A percentile compares a stretch with the other conserved stretches of the same genome.
Evolutionary conservation across 129 eudicot genomes (phyloP).

Genomic region (Flaveria bidentis): DNA sequence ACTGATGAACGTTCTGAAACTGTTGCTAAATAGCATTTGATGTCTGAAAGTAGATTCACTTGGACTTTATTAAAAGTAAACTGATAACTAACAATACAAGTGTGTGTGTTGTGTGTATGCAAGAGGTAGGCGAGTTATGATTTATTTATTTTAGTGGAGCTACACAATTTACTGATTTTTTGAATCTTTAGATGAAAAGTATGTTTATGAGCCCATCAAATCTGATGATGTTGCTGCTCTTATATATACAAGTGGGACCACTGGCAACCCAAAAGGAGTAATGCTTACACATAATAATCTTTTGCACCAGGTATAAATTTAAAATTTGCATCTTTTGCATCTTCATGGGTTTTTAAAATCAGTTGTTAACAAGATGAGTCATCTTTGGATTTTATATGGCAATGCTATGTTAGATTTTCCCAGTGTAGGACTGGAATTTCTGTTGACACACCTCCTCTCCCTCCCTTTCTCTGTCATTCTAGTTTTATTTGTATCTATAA

Average conservation of each 20-base stretch:
- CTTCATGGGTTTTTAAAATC: constrained; percentile 2
- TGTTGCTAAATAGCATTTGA: neutral
- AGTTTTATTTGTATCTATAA: constrained; percentile 1
- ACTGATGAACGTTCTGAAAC: neutral
- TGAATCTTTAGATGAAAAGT: constrained; percentile 57
- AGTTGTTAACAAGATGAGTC: constrained; percentile 14
- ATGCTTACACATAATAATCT: constrained; percentile 92
- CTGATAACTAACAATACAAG: neutral
- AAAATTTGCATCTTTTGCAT: constrained; percentile 5
- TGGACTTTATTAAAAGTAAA: neutral
- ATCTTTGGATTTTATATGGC: constrained; percentile 15
- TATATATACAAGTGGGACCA: constrained; percentile 93
- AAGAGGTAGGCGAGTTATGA: neutral
- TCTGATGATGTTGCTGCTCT: constrained; percentile 83
- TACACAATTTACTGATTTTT: constrained; percentile 11
- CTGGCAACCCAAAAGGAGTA: constrained; percentile 97
- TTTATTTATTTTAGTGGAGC: neutral
- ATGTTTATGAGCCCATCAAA: constrained; percentile 66
- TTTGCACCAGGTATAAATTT: constrained; percentile 75
- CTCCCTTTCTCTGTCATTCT: neutral
- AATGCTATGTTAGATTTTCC: neutral
- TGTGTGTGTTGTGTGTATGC: neutral
- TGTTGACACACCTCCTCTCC: constrained; percentile 16
- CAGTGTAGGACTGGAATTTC: neutral
- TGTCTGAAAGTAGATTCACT: neutral